These are phyloP conservation scores for Zarea fungicola DNA, from an alignment of 2,329 filamentous ascomycete species.

Conservation along the genomic window DNA sequence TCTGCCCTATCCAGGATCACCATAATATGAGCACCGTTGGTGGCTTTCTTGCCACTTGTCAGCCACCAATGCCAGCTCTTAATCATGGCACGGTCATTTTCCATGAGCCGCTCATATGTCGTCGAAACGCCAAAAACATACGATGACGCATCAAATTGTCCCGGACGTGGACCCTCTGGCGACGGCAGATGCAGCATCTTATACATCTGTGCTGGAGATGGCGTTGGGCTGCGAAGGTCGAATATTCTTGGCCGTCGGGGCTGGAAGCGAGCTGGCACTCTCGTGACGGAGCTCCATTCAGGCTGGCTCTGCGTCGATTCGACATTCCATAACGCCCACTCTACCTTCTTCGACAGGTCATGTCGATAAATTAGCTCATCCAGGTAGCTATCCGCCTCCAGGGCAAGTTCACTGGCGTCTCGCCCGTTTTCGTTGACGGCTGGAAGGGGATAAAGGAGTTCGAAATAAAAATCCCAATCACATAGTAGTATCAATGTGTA, in stretches of 20 bases:
- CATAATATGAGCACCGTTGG: slow-evolving; percentile 39
- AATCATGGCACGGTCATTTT: slow-evolving; percentile 34
- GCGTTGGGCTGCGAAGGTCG: not conserved
- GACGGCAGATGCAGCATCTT: slow-evolving; percentile 28
- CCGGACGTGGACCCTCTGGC: slow-evolving; percentile 24
- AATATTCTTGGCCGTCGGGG: not conserved
- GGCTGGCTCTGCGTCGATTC: not conserved
- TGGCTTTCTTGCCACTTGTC: slow-evolving; percentile 34
- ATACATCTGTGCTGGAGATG: not conserved
- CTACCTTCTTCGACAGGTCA: not conserved
- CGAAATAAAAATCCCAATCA: not conserved
- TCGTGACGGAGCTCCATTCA: slow-evolving; percentile 4
- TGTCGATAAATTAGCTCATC: not conserved
- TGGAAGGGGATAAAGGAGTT: not conserved
- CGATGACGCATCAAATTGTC: slow-evolving; percentile 33
- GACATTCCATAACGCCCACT: slow-evolving; percentile 9
- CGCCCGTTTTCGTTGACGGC: not conserved
- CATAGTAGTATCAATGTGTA: not conserved
- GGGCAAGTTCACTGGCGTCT: not conserved
- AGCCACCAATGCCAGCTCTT: slow-evolving; percentile 42
- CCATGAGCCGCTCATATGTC: slow-evolving; percentile 35
- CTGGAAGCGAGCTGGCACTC: not conserved
- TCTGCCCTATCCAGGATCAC: slow-evolving; percentile 36
- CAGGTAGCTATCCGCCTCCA: not conserved
- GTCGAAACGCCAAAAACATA: slow-evolving; percentile 41